Base-by-base conservation (phyloP, 129 eudicot species). In the Chrysanthemum seticuspe region DNA sequence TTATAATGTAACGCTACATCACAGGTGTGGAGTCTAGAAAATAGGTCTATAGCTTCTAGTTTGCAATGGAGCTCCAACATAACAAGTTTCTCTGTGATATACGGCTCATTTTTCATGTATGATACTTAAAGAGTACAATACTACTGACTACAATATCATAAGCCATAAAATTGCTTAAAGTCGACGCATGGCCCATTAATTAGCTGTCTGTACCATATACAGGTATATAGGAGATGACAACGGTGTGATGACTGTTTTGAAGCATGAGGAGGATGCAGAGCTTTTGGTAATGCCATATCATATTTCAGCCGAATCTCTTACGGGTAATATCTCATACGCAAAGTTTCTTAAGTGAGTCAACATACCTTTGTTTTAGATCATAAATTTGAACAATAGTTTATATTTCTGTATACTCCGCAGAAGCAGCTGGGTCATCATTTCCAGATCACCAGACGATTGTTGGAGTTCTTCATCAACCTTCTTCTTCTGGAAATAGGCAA, bases 171-270 rank as follows among this genome's bases (percentile, higher is more conserved):
- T 1, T 74, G 52, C 62, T 49, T 29, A 74, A 31, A 5, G 27
- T 31, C 11, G 49, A 63, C 50, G 65, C 48, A 19, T 67, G 71
- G 54, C 31, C 72, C 48, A 12, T 66, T 64, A 73, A 59, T 29
- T 56, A 65, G 68, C 45, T 74, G 14, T 77, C 12, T 67, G 65
- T 74, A 62, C 76, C 49, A 18, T 71, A n/a, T 72, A 66, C 71
- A 95, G 99, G 96, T 91, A 88, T 79, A 69, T 95, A 15, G 99
- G 99, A 76, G 99, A 95, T 83, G 99, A 95, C 76, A 68, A 83
- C 60, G 99, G 99, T 11, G 21, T 72, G 76, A 68, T 95, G 69
- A 88, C 94, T 65, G 96, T 87, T 52, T 66, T 95, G 65, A 87
- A 89, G 85, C 84, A 79, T 67, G 82, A 86, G 59, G 97, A 91